phyloP scores from a whole-genome alignment of 1,139 yeast species.

The Wickerhamomyces sp. region DNA sequence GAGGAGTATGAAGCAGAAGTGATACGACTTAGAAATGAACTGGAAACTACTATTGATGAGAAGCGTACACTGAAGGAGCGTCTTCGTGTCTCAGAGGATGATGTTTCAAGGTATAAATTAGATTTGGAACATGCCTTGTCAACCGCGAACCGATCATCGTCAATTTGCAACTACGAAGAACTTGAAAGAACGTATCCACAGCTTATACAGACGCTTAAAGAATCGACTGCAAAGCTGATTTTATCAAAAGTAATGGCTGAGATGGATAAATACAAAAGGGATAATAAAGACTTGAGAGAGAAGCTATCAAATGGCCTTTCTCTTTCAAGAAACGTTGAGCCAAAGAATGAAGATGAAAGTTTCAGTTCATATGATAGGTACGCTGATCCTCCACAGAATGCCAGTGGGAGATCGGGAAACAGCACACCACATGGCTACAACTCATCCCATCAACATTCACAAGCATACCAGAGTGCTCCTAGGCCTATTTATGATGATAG shows the following conservation, averaged over 20 bases:
- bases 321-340: background rate
- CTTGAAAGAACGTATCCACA: conserved; percentile 4
- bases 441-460: too few species aligned
- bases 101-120: background rate
- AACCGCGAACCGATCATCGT: background rate
- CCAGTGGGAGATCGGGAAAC: too few species aligned
- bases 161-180: background rate
- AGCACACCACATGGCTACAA: too few species aligned
- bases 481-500: too few species aligned
- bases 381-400: too few species aligned
- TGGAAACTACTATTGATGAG: background rate
- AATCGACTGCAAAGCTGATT: background rate
- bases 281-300: background rate
- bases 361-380: too few species aligned
- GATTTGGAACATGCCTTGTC: background rate
- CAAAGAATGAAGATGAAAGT: background rate
- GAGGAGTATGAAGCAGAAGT: background rate
- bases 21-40: background rate
- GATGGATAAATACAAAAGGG: background rate
- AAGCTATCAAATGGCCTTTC: background rate
- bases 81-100: background rate
- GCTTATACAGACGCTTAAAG: conserved; percentile 1
- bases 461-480: too few species aligned
- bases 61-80: conserved; percentile 1
- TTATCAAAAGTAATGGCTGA: background rate